Percentiles rank a stretch among this genome's conserved stretches.
These are phyloP conservation scores for Phialophora expanda DNA, from an alignment of 2,329 filamentous ascomycete genomes.

Conservation along the genomic window DNA sequence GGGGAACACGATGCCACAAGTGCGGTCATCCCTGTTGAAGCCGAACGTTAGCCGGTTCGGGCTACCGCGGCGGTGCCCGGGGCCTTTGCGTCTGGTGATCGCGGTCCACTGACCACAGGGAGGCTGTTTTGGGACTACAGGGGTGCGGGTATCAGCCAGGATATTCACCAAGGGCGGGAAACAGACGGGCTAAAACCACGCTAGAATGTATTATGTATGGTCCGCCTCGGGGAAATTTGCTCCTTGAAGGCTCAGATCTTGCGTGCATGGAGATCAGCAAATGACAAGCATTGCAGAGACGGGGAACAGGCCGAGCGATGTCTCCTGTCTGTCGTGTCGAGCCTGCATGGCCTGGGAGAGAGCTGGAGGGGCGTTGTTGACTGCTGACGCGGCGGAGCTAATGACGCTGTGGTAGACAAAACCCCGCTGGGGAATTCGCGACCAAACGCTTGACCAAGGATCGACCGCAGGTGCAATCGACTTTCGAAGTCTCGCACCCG, in stretches of 20 bases:
- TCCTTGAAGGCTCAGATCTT: constrained; percentile 3
- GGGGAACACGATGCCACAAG: constrained; percentile 52
- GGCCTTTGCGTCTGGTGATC: background rate
- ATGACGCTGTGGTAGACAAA: background rate
- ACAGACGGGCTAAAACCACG: background rate
- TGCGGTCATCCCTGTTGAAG: constrained; percentile 46
- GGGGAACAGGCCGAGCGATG: background rate
- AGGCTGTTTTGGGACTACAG: background rate
- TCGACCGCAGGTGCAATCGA: no score
- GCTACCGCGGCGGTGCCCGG: background rate
- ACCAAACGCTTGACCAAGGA: background rate
- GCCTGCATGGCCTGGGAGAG: background rate
- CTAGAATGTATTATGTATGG: constrained; percentile 1
- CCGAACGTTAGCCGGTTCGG: no score
- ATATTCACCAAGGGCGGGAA: background rate
- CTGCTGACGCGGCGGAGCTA: background rate
- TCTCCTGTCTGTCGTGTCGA: background rate
- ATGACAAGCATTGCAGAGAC: background rate
- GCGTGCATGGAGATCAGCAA: background rate
- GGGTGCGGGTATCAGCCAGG: background rate
- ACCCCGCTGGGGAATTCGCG: background rate
- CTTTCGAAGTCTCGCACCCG: no score
- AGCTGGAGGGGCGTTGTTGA: background rate
- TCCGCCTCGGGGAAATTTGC: background rate
- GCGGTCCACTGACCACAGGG: background rate